phyloP scores from a whole-genome alignment of 495 filamentous ascomycete species.

The Hypoxylon fuscum region DNA sequence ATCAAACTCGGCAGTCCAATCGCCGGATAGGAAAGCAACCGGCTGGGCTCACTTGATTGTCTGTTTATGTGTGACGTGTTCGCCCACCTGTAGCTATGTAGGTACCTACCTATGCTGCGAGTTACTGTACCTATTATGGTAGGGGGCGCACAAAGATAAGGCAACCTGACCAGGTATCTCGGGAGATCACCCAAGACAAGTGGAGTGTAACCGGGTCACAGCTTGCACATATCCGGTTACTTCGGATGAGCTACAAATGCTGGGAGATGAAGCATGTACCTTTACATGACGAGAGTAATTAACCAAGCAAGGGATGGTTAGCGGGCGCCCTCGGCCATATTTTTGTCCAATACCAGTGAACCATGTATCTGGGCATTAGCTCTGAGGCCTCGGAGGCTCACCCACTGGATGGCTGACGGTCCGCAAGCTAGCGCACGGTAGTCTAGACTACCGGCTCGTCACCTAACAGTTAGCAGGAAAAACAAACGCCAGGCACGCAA shows the following conservation, averaged over 20 bases:
- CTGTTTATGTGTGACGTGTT: conserved; percentile 16
- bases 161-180: conserved; percentile 5
- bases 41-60: conserved; percentile 15
- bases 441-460: conserved; percentile 10
- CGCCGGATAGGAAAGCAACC: conserved; percentile 6
- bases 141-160: too few relatives aligned
- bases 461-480: too few relatives aligned
- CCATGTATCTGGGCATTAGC: conserved; percentile 15
- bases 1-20: not conserved
- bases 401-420: not conserved
- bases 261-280: conserved; percentile 1
- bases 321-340: conserved; percentile 14
- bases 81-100: not conserved
- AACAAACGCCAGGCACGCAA: conserved; percentile 10
- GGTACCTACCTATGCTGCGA: too few relatives aligned
- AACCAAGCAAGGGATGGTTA: conserved; percentile 22
- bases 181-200: conserved; percentile 30
- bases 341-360: conserved; percentile 18
- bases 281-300: not conserved
- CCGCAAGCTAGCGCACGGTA: conserved; percentile 7
- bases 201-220: not conserved
- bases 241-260: conserved; percentile 8
- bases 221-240: conserved; percentile 12
- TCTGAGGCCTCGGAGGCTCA: too few relatives aligned
- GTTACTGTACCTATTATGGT: too few relatives aligned